Percentiles rank a stretch among this genome's conserved stretches.
phyloP scores from a whole-genome alignment of 495 filamentous ascomycete genomes.

The Acidiella bohemica region DNA sequence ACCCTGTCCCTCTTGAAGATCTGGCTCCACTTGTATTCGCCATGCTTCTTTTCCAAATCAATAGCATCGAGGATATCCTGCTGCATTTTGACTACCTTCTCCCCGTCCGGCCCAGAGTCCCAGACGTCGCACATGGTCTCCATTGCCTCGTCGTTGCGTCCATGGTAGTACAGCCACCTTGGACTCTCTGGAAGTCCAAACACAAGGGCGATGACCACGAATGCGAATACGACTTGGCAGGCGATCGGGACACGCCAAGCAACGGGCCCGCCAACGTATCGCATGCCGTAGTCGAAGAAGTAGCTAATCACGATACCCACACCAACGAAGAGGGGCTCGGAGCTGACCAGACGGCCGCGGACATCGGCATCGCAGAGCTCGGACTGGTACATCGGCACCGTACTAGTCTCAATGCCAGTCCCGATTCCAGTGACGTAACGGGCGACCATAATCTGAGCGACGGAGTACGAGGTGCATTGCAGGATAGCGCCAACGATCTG shows the following conservation, averaged over 20 bases:
- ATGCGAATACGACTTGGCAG: constrained; percentile 24
- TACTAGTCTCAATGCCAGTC: constrained; percentile 22
- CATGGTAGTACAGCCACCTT: constrained; percentile 30
- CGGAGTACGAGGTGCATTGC: constrained; percentile 22
- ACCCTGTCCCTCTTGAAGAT: constrained; percentile 39
- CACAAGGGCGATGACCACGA: constrained; percentile 26
- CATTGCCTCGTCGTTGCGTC: constrained; percentile 33
- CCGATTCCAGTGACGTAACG: constrained; percentile 26
- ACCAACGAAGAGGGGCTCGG: constrained; percentile 26
- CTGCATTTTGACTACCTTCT: constrained; percentile 32
- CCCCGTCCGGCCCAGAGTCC: constrained; percentile 29
- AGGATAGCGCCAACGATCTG: constrained; percentile 23
- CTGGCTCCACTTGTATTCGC: constrained; percentile 34
- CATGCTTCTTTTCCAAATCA: constrained; percentile 33
- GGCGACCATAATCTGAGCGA: constrained; percentile 22
- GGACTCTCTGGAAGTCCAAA: constrained; percentile 27
- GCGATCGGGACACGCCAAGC: constrained; percentile 27
- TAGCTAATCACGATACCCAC: constrained; percentile 26
- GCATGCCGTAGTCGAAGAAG: constrained; percentile 21
- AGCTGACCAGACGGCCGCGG: constrained; percentile 23
- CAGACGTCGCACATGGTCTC: constrained; percentile 39
- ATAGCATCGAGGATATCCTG: constrained; percentile 36
- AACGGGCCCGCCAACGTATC: constrained; percentile 18
- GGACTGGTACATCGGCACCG: constrained; percentile 26
- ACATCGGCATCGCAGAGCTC: constrained; percentile 24